Conservation (phyloP, 2,329 filamentous ascomycete genomes). For the Ophiocordyceps unilateralis region DNA sequence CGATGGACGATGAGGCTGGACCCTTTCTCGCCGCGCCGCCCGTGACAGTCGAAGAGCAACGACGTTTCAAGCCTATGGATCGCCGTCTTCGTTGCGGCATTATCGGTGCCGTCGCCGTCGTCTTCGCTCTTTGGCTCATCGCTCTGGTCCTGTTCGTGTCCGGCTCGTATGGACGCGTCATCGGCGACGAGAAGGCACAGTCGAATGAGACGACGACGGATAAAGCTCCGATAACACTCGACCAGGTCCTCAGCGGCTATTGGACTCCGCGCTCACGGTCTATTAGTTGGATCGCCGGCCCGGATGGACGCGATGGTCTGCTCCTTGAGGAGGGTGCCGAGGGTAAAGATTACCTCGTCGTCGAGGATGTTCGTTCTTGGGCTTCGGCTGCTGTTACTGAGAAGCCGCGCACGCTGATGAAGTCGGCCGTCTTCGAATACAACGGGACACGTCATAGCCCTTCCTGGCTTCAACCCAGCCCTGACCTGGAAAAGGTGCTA, state of each 20-base stretch:
- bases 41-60: not conserved
- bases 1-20: slow-evolving; percentile 24
- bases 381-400: slow-evolving; percentile 15
- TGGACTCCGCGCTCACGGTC: slow-evolving; percentile 48
- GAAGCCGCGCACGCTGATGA: slow-evolving; percentile 57
- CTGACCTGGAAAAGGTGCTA: slow-evolving; percentile 71
- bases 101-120: slow-evolving; percentile 41
- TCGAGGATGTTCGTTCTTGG: slow-evolving; percentile 60
- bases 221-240: slow-evolving; percentile 26
- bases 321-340: slow-evolving; percentile 53
- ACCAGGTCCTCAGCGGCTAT: slow-evolving; percentile 48
- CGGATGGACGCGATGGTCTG: slow-evolving; percentile 65
- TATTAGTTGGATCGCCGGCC: slow-evolving; percentile 62
- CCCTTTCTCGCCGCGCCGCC: slow-evolving; percentile 28
- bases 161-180: slow-evolving; percentile 39
- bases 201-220: slow-evolving; percentile 17
- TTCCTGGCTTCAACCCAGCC: slow-evolving; percentile 53
- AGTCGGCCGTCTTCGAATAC: slow-evolving; percentile 43
- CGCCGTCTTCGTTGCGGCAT: slow-evolving; percentile 44
- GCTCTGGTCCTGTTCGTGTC: slow-evolving; percentile 48
- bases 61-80: slow-evolving; percentile 37
- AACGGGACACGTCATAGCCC: slow-evolving; percentile 38
- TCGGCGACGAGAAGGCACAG: not conserved
- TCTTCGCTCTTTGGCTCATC: slow-evolving; percentile 50
- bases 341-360: slow-evolving; percentile 60